phyloP scores from a whole-genome alignment of 805 yeast genomes.

The Pichia heedii region DNA sequence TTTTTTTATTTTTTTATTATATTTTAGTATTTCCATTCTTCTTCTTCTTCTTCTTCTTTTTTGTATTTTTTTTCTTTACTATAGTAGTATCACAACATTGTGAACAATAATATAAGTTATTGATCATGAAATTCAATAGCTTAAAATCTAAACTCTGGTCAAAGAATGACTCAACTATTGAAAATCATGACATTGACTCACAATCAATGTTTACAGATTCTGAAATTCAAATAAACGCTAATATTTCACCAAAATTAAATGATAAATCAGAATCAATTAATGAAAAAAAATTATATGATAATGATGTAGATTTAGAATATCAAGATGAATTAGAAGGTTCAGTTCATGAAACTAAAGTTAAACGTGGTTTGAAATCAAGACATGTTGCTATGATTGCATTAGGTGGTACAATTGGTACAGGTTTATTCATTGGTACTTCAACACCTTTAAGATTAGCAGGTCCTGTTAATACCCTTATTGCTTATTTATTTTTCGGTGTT shows the following conservation, averaged over 20 bases:
- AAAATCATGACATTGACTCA: too few relatives aligned
- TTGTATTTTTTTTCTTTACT: too few relatives aligned
- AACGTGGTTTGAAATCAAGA: slow-evolving; percentile 53
- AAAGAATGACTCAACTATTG: too few relatives aligned
- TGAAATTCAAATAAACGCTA: too few relatives aligned
- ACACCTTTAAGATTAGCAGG: slow-evolving; percentile 50
- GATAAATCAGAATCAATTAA: background rate
- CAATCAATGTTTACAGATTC: too few relatives aligned
- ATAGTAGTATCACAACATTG: too few relatives aligned
- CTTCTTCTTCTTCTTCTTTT: too few relatives aligned
- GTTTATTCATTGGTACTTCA: slow-evolving; percentile 60
- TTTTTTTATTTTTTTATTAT: too few relatives aligned
- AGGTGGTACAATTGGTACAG: slow-evolving; percentile 78
- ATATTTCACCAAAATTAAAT: background rate
- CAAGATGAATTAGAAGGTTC: slow-evolving; percentile 4
- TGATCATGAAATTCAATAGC: too few relatives aligned
- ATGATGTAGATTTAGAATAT: background rate
- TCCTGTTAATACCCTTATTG: slow-evolving; percentile 58
- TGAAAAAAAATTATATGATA: background rate
- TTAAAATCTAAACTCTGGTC: too few relatives aligned
- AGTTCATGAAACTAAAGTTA: slow-evolving; percentile 17
- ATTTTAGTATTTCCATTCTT: too few relatives aligned
- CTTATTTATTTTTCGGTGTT: slow-evolving; percentile 58
- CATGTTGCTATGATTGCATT: slow-evolving; percentile 70
- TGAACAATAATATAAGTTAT: too few relatives aligned